These are phyloP conservation scores for Beauveria australis DNA, from an alignment of 2,329 filamentous ascomycete genomes.

Conservation along the genomic window DNA sequence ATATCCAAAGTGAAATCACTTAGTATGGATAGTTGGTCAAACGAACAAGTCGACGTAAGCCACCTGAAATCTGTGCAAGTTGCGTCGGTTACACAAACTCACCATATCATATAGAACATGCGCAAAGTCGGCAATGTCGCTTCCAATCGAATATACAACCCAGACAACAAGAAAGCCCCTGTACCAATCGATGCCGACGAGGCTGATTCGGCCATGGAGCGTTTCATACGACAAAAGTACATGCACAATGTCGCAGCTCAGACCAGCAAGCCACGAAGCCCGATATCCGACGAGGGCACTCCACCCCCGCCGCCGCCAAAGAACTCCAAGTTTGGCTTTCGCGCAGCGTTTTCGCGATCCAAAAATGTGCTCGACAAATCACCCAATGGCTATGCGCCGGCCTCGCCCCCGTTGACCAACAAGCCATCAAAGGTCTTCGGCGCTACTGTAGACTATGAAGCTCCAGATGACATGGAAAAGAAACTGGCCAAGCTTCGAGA, in stretches of 20 bases:
- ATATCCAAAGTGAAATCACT: conserved; percentile 98
- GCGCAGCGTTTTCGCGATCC: conserved; percentile 56
- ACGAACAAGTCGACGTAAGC: conserved; percentile 89
- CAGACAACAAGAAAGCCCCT: conserved; percentile 70
- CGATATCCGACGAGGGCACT: conserved; percentile 47
- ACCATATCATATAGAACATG: conserved; percentile 61
- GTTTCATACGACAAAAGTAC: conserved; percentile 93
- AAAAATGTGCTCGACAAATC: conserved; percentile 48
- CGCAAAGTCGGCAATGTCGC: conserved; percentile 78
- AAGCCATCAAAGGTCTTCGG: conserved; percentile 65
- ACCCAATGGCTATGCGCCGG: conserved; percentile 19
- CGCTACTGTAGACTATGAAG: conserved; percentile 51
- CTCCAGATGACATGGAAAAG: conserved; percentile 54
- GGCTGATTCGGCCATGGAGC: conserved; percentile 87
- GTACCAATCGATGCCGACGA: conserved; percentile 88
- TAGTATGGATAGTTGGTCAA: conserved; percentile 96
- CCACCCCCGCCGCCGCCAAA: conserved; percentile 55
- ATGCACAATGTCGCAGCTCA: conserved; percentile 45
- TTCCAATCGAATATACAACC: conserved; percentile 86
- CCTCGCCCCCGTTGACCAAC: conserved; percentile 38
- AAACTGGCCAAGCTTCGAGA: conserved; percentile 74
- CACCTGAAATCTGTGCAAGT: not conserved
- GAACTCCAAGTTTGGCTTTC: conserved; percentile 52
- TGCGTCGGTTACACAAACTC: not conserved
- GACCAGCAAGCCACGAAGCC: conserved; percentile 34